Percentiles rank a stretch among this genome's conserved stretches.
Evolutionary conservation across 2,329 filamentous ascomycete species (phyloP).

Genomic region (Fusarium anthophilum): DNA sequence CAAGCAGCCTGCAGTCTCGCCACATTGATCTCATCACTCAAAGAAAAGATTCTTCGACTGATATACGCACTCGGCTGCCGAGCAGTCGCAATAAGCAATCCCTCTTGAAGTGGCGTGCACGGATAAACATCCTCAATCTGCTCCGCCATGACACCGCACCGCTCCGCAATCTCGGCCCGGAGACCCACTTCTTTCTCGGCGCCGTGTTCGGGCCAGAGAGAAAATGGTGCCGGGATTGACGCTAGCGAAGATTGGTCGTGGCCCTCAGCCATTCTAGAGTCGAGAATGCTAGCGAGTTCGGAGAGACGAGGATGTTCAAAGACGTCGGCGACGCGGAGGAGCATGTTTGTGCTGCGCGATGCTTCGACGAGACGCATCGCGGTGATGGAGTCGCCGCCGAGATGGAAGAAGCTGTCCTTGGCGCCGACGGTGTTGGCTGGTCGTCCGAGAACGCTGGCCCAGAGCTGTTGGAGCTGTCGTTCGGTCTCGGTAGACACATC

Average conservation of each 20-base stretch:
- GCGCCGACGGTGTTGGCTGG: background rate
- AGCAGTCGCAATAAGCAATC: background rate
- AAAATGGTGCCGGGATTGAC: background rate
- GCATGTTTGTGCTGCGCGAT: background rate
- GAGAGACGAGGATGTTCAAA: background rate
- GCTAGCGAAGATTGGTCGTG: background rate
- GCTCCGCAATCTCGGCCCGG: background rate
- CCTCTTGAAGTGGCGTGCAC: background rate
- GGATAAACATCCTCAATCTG: conserved; percentile 4
- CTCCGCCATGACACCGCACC: background rate
- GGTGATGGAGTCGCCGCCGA: background rate
- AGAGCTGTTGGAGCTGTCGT: background rate
- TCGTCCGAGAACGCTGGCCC: background rate
- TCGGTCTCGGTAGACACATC: background rate
- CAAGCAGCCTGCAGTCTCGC: background rate
- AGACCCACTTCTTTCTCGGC: background rate
- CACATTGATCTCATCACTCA: background rate
- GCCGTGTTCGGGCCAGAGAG: background rate
- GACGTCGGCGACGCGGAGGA: background rate
- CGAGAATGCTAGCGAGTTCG: background rate
- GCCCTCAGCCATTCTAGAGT: background rate
- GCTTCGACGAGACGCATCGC: background rate
- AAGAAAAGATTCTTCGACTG: background rate
- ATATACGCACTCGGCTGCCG: background rate
- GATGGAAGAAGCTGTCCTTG: background rate